Evolutionary conservation across 176 grass and related monocot genomes (phyloP).

Genomic region (Cenchrus purpureus): DNA sequence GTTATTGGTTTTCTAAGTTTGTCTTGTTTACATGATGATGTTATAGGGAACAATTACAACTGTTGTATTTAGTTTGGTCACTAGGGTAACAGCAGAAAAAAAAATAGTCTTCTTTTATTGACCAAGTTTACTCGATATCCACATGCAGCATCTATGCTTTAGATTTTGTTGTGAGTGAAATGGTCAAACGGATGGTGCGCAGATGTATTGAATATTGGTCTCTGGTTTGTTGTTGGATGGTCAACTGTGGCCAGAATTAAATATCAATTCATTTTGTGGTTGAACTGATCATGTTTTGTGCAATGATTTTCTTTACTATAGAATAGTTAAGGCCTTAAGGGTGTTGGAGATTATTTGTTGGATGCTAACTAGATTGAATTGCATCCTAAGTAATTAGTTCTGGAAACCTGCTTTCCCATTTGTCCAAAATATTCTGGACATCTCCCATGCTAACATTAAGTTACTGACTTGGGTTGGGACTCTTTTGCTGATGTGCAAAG

Average conservation of each 20-base stretch:
- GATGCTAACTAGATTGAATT: not conserved
- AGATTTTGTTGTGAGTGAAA: not conserved
- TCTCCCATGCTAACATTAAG: constrained; percentile 10
- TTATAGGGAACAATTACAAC: not conserved
- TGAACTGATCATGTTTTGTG: not conserved
- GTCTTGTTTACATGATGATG: not conserved
- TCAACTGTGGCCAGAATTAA: not conserved
- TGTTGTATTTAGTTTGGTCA: not conserved
- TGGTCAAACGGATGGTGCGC: not conserved
- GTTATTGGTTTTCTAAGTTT: not conserved
- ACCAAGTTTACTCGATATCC: constrained; percentile 4
- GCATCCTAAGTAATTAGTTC: not conserved
- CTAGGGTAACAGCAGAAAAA: not conserved
- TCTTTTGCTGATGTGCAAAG: not conserved
- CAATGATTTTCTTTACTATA: not conserved
- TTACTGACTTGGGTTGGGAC: not conserved
- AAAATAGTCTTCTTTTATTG: not conserved
- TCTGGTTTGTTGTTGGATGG: not conserved
- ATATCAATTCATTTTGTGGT: not conserved
- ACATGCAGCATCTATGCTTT: not conserved
- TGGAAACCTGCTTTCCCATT: constrained; percentile 1
- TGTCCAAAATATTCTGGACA: not conserved
- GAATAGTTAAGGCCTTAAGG: not conserved
- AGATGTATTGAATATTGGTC: not conserved
- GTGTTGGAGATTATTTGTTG: not conserved